Percentiles rank a stretch among this genome's conserved stretches.
These are phyloP conservation scores for Clathrus columnatus DNA, from an alignment of 768 basidiomycete species.

Conservation along the genomic window DNA sequence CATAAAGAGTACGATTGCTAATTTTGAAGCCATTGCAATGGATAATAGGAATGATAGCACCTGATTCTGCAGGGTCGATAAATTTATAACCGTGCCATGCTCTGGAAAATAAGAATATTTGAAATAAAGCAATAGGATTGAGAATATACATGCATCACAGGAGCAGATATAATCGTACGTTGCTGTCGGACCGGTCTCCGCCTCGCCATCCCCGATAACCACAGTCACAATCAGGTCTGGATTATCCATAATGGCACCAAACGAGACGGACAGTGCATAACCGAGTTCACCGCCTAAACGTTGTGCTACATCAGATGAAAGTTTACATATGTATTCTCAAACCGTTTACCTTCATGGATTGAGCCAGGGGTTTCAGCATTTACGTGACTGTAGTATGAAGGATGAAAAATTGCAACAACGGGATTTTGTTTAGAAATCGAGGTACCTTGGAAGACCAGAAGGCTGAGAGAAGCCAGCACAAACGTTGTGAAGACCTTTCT, in stretches of 20 bases:
- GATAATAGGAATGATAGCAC: conserved; percentile 85
- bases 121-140: no score
- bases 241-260: conserved; percentile 87
- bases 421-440: conserved; percentile 8
- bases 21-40: conserved; percentile 89
- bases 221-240: conserved; percentile 76
- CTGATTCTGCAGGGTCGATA: conserved; percentile 82
- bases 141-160: background rate
- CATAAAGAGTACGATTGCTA: conserved; percentile 81
- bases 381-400: conserved; percentile 40
- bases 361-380: conserved; percentile 82
- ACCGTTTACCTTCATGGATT: conserved; percentile 68
- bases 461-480: conserved; percentile 72
- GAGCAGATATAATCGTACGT: conserved; percentile 22
- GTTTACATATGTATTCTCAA: conserved; percentile 24
- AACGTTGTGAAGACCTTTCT: conserved; percentile 53
- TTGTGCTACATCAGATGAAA: conserved; percentile 9
- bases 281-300: conserved; percentile 63
- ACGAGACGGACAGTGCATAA: conserved; percentile 78
- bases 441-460: conserved; percentile 73
- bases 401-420: conserved; percentile 3
- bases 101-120: conserved; percentile 21
- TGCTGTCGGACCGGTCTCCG: conserved; percentile 73
- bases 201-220: conserved; percentile 85
- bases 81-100: conserved; percentile 88